phyloP scores from a whole-genome alignment of 768 basidiomycete genomes.

The Sistotremastrum niveocremeum region DNA sequence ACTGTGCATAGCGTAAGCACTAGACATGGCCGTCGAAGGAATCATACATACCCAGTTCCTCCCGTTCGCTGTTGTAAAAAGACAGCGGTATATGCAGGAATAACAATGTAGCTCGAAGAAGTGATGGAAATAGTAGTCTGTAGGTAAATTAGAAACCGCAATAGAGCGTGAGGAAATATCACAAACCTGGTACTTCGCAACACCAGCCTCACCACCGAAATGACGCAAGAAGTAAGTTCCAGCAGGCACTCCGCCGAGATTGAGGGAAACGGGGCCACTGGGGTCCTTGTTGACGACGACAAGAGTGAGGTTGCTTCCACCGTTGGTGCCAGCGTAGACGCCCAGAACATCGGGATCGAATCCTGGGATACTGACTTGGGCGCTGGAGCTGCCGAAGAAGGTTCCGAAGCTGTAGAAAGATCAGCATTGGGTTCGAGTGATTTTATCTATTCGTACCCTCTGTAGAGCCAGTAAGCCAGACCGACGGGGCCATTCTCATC shows the following conservation, averaged over 20 bases:
- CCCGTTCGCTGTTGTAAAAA: constrained; percentile 18
- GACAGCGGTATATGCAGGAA: constrained; percentile 22
- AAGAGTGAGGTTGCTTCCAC: constrained; percentile 25
- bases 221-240: constrained; percentile 41
- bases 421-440: background rate
- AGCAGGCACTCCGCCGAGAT: constrained; percentile 30
- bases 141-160: background rate
- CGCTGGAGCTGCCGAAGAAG: constrained; percentile 30
- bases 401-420: constrained; percentile 25
- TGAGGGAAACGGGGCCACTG: constrained; percentile 23
- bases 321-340: constrained; percentile 32
- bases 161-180: background rate
- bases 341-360: constrained; percentile 29
- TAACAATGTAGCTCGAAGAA: constrained; percentile 20
- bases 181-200: constrained; percentile 41
- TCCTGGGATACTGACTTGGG: constrained; percentile 30
- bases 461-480: constrained; percentile 41
- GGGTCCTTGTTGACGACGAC: constrained; percentile 43
- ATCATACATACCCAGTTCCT: too few relatives aligned
- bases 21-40: too few relatives aligned
- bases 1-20: too few relatives aligned
- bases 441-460: constrained; percentile 25
- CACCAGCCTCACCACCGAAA: constrained; percentile 38
- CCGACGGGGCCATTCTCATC: constrained; percentile 35
- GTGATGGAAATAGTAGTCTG: constrained; percentile 20